Conservation (phyloP, 2,329 filamentous ascomycete genomes). For the Parastagonospora nodorum region DNA sequence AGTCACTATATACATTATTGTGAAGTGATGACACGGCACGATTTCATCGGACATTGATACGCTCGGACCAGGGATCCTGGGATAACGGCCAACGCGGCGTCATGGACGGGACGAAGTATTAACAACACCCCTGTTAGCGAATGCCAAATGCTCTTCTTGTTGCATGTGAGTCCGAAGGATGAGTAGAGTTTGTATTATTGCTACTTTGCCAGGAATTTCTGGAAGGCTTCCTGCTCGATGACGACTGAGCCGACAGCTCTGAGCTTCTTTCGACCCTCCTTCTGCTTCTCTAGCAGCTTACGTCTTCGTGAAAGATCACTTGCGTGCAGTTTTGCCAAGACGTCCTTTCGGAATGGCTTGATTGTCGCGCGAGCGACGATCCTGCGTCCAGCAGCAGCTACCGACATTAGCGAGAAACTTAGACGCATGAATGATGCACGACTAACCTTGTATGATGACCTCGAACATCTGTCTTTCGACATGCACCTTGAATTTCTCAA, state of each 20-base stretch:
- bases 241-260: constrained; percentile 83
- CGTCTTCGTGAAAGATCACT: constrained; percentile 80
- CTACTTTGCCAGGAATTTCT: constrained; percentile 83
- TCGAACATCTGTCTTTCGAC: constrained; percentile 98
- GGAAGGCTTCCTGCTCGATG: constrained; percentile 96
- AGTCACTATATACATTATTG: too few species aligned
- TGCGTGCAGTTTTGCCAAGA: constrained; percentile 89
- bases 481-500: constrained; percentile 94
- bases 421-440: background rate
- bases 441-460: constrained; percentile 75
- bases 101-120: background rate
- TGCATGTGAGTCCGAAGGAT: too few species aligned
- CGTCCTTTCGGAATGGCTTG: constrained; percentile 96
- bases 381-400: constrained; percentile 75
- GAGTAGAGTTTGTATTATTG: background rate
- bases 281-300: constrained; percentile 95
- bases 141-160: too few species aligned
- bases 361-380: constrained; percentile 92
- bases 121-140: too few species aligned
- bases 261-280: constrained; percentile 88
- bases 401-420: background rate
- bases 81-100: background rate
- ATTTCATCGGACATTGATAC: background rate
- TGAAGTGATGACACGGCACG: too few species aligned
- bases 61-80: background rate